Conservation (phyloP, 2,329 filamentous ascomycete genomes). For the Botryosphaeria agaves region DNA sequence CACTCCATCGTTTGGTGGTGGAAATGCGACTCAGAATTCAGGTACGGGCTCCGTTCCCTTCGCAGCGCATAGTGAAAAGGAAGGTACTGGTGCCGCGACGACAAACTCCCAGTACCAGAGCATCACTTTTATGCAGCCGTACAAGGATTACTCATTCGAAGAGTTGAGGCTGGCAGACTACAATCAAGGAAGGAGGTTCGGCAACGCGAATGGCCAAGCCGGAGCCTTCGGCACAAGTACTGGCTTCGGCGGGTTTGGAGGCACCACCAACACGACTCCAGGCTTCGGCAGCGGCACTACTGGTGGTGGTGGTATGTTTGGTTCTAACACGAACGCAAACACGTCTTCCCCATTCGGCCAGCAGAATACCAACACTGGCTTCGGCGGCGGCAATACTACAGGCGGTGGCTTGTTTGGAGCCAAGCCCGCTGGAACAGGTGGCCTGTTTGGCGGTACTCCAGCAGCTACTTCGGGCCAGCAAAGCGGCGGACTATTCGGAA, state of each 20-base stretch:
- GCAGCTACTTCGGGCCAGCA: constrained; percentile 1
- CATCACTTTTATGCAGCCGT: constrained; percentile 60
- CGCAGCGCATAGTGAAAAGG: constrained; percentile 54
- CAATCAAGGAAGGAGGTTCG: constrained; percentile 65
- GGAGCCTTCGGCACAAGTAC: constrained; percentile 64
- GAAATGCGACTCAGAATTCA: constrained; percentile 38
- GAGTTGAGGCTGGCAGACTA: constrained; percentile 59
- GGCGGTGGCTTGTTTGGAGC: constrained; percentile 9
- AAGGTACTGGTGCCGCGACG: constrained; percentile 35
- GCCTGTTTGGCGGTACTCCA: constrained; percentile 10
- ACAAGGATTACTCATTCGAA: constrained; percentile 81
- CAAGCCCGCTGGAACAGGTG: constrained; percentile 6
- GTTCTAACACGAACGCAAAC: constrained; percentile 20
- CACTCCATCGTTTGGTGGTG: constrained; percentile 28
- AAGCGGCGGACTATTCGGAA: constrained; percentile 9
- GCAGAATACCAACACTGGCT: constrained; percentile 13
- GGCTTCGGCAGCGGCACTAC: constrained; percentile 22
- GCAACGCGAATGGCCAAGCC: constrained; percentile 62
- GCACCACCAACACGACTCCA: constrained; percentile 17
- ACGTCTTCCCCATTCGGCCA: constrained; percentile 7
- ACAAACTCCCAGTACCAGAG: constrained; percentile 58
- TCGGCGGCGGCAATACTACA: constrained; percentile 11
- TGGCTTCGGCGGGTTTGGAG: constrained; percentile 32
- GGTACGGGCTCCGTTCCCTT: constrained; percentile 54
- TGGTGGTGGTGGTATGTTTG: constrained; percentile 10